Base-by-base conservation (phyloP, 495 filamentous ascomycete species). In the Astrothelium macrocarpum region DNA sequence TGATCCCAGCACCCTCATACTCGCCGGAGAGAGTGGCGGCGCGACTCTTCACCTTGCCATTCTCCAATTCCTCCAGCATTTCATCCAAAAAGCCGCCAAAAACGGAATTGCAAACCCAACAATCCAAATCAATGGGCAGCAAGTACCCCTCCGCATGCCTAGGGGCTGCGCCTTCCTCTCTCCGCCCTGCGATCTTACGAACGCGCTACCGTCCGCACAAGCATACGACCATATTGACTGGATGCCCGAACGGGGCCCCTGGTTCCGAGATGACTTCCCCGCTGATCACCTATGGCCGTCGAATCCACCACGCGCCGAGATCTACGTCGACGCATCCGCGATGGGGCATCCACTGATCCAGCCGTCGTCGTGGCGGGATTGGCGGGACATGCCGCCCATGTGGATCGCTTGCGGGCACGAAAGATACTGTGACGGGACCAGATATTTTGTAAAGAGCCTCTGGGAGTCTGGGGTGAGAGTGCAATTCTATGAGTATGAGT, bases 1-100 rank as follows among this genome's bases (percentile, higher is more conserved):
- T 34, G 49, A 58, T 26, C 53, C 65, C 16, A 46, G 49, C 49
- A 64, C 34, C 14, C 53, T 67, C 20, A 61, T 67, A 10, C 65
- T 67, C 56, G 61, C 62, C 34, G 65, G 65, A 18, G 65, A 67
- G 63, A 56, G 26, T 11, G 65, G 61, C 31, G 65, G 65, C 20
- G 62, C 46, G n/a, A 64, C 56, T 43, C 53, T 67, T 14, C 62
- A 64, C 32, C 62, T 67, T 34, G 65, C 62, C n/a, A 60, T 67
- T 34, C 49, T 67, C 20, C 65, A 64, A 20, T 64, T 67, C 26
- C 46, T 67, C 49, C 60, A 36, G 34, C 60, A 53, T 26, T 25
- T 62, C 28, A 25, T 32, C 18, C 36, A 32, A 61, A 28, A 36
- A 49, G 31, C 53, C 58, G 64, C 65, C 61, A 67, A 59, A 10